phyloP scores from a whole-genome alignment of 257 asterid genomes.

The Agastache rugosa region DNA sequence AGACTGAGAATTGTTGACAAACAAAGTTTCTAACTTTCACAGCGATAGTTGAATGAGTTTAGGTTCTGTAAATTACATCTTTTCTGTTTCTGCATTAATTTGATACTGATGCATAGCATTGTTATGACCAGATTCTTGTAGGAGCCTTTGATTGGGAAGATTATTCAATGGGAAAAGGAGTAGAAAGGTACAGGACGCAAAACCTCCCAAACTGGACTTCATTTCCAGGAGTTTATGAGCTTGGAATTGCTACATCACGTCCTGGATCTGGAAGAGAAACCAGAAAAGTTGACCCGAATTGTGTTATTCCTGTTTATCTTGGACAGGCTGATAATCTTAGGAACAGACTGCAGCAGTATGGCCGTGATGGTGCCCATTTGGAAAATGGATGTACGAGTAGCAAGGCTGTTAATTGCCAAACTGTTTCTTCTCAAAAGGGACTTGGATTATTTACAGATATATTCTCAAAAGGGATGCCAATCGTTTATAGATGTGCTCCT shows the following conservation, averaged over 20 bases:
- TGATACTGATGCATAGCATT: not conserved
- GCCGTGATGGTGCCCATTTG: conserved; percentile 95
- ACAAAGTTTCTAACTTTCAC: conserved; percentile 1
- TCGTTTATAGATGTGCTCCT: conserved; percentile 90
- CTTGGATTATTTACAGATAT: conserved; percentile 62
- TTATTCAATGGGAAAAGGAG: conserved; percentile 67
- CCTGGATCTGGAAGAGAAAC: conserved; percentile 44
- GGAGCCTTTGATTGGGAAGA: conserved; percentile 84
- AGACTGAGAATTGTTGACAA: not conserved
- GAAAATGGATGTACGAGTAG: conserved; percentile 53
- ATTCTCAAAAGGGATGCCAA: conserved; percentile 69
- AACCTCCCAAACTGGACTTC: conserved; percentile 78
- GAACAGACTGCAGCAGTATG: conserved; percentile 85
- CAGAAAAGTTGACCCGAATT: conserved; percentile 57
- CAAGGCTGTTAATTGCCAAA: conserved; percentile 18
- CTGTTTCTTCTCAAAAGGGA: conserved; percentile 35
- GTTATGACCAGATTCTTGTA: conserved; percentile 63
- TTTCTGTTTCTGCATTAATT: not conserved
- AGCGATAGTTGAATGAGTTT: conserved; percentile 6
- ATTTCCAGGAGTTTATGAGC: conserved; percentile 88
- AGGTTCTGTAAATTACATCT: not conserved
- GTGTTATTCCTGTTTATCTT: conserved; percentile 76
- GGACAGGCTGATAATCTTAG: conserved; percentile 94
- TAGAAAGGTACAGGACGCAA: conserved; percentile 75
- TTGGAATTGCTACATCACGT: conserved; percentile 56